Base-by-base conservation (phyloP, 192 early-diverging fungal genomes). In the Phycomyces blakesleeanus region DNA sequence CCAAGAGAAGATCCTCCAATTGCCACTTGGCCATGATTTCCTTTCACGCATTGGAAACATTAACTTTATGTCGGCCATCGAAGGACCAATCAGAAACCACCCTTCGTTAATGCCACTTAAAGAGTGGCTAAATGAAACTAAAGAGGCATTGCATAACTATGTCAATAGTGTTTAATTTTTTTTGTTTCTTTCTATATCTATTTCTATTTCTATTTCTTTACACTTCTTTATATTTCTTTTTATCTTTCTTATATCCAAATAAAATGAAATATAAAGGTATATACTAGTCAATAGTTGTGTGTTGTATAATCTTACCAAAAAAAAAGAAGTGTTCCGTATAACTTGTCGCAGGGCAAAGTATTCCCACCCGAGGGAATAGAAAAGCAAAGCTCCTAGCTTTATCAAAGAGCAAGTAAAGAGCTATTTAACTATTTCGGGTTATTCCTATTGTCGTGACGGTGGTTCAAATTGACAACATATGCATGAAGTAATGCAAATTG, bases 1-100 rank as follows among this genome's bases (percentile, higher is more conserved):
- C 3, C 22, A 64, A 2, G 6, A 38, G 20, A 57, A 50, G 27
- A 15, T 64, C 3, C 27, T 34, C 12, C 54, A 57, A 6, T 22
- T 57, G 1, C 63, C 63, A 29, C 21, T 64, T 24, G 63, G 63
- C 11, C 5, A 47, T 0, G 53, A 64, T 15, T 64, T 57, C 14
- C 12, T 37, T 6, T 18, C 10, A 2, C 51, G 63, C 20, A 55
- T 57, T 7, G 27, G 54, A 56, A 50, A n/a, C 12, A 37, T 64
- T 44, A 18, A 55, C 1, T 64, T 64, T 49, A 40, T 55, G 8
- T 5, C 39, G 2, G 53, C 63, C 27, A 39, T 64, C 4, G 14
- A 55, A 34, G 63, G 63, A 0, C 34, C 63, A 6, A 16, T 64
- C 16, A 14, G 24, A 34, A 12, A 26, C 34, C 27, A 49, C 1